These are phyloP conservation scores for Hypoxylon sp. DNA, from an alignment of 2,329 filamentous ascomycete genomes.

Conservation along the genomic window DNA sequence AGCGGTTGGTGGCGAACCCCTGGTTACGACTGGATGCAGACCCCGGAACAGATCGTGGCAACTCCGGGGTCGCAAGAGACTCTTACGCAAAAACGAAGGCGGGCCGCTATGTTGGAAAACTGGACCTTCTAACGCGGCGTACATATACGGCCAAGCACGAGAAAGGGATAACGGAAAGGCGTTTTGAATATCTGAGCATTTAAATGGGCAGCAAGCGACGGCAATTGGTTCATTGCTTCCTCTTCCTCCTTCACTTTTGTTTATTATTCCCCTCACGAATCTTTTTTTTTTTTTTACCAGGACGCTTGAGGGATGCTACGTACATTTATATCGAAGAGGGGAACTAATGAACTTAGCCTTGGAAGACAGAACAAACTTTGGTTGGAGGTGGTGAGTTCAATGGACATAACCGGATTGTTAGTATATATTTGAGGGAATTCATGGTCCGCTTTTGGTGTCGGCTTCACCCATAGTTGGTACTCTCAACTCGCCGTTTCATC, in stretches of 20 bases:
- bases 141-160: constrained; percentile 32
- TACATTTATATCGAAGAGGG: constrained; percentile 29
- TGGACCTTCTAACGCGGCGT: constrained; percentile 47
- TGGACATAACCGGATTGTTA: constrained; percentile 35
- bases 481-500: constrained; percentile 16
- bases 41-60: constrained; percentile 47
- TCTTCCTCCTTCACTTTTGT: constrained; percentile 30
- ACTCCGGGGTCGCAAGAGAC: constrained; percentile 46
- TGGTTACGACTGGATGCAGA: constrained; percentile 52
- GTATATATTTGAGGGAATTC: constrained; percentile 33
- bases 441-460: not conserved
- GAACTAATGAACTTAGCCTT: constrained; percentile 9
- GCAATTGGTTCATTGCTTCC: constrained; percentile 40
- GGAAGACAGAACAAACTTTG: constrained; percentile 21
- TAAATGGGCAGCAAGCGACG: constrained; percentile 45
- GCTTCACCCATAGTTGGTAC: constrained; percentile 5
- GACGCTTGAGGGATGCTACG: constrained; percentile 10
- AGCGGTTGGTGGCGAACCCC: constrained; percentile 37
- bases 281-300: constrained; percentile 15
- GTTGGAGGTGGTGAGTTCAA: constrained; percentile 4
- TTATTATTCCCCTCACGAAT: constrained; percentile 26
- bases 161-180: constrained; percentile 34
- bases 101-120: constrained; percentile 50
- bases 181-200: constrained; percentile 44
- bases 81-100: constrained; percentile 51